Percentiles rank a stretch among this genome's conserved stretches.
phyloP scores from a whole-genome alignment of 1,284 basidiomycete species.

The Pulveroboletus ridleyi region DNA sequence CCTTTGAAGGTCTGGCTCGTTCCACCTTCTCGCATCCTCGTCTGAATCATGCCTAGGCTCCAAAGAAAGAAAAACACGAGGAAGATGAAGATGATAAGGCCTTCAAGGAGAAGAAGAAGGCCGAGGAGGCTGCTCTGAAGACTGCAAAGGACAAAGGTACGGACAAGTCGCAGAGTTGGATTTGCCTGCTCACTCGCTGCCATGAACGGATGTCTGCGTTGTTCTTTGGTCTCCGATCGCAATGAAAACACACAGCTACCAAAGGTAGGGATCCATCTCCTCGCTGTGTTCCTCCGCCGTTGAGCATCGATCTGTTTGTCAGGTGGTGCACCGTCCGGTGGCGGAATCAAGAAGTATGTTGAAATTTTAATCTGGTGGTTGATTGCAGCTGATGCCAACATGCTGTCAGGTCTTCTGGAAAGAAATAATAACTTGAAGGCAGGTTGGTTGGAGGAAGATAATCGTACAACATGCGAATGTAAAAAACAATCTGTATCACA shows the following conservation, averaged over 20 bases:
- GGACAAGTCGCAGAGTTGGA: constrained; percentile 22
- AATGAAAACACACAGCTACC: constrained; percentile 47
- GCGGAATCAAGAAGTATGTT: constrained; percentile 84
- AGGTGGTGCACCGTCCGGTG: constrained; percentile 69
- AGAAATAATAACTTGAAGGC: constrained; percentile 60
- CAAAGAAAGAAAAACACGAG: constrained; percentile 81
- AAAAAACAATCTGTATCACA: no score
- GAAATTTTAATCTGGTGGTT: constrained; percentile 11
- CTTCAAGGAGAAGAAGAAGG: constrained; percentile 78
- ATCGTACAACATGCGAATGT: no score
- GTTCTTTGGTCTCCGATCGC: constrained; percentile 6
- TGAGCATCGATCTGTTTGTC: constrained; percentile 11
- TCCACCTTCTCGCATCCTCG: neutral
- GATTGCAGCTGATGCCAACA: constrained; percentile 16
- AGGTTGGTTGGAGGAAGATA: neutral
- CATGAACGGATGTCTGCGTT: neutral
- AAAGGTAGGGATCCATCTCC: constrained; percentile 55
- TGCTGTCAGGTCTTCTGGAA: constrained; percentile 67
- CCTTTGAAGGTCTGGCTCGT: constrained; percentile 61
- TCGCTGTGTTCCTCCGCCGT: constrained; percentile 5
- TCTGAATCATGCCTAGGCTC: constrained; percentile 50
- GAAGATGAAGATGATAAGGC: constrained; percentile 72
- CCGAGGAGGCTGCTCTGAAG: constrained; percentile 72
- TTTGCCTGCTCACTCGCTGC: constrained; percentile 8
- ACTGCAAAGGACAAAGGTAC: constrained; percentile 72